A percentile compares a stretch with the other conserved stretches of the same genome.
phyloP scores from a whole-genome alignment of 2,329 filamentous ascomycete genomes.

The Pezicula rhizophila region DNA sequence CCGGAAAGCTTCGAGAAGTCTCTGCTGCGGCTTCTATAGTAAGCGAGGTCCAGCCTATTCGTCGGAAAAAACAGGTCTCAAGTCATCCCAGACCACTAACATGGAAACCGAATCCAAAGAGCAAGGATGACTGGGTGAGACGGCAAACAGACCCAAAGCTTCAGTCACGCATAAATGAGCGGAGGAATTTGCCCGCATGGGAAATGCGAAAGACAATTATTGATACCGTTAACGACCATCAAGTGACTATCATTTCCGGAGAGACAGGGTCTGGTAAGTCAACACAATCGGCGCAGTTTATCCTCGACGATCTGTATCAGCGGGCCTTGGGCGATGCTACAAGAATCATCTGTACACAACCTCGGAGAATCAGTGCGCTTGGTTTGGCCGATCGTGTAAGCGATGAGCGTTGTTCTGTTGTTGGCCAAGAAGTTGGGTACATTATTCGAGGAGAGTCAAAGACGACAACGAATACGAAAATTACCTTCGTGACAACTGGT shows the following conservation, averaged over 20 bases:
- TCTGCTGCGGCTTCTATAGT: slow-evolving; percentile 68
- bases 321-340: slow-evolving; percentile 67
- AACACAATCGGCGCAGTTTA: slow-evolving; percentile 93
- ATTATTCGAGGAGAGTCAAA: slow-evolving; percentile 87
- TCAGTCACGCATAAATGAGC: slow-evolving; percentile 67
- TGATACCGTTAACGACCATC: slow-evolving; percentile 64
- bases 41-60: slow-evolving; percentile 37
- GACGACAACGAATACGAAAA: slow-evolving; percentile 67
- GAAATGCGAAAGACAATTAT: slow-evolving; percentile 72
- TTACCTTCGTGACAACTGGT: slow-evolving; percentile 94
- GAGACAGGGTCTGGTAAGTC: slow-evolving; percentile 97
- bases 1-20: slow-evolving; percentile 78
- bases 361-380: slow-evolving; percentile 86
- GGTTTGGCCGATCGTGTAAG: slow-evolving; percentile 91
- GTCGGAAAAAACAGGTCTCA: slow-evolving; percentile 24
- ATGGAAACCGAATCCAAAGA: slow-evolving; percentile 55
- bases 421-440: slow-evolving; percentile 88
- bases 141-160: slow-evolving; percentile 61
- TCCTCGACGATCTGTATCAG: slow-evolving; percentile 83
- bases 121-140: slow-evolving; percentile 61
- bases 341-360: slow-evolving; percentile 94
- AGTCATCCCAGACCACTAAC: slow-evolving; percentile 53
- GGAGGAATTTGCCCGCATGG: slow-evolving; percentile 82
- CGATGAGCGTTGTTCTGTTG: slow-evolving; percentile 75
- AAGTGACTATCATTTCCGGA: slow-evolving; percentile 94